phyloP scores from a whole-genome alignment of 768 basidiomycete genomes.

The Podaxis sp. region DNA sequence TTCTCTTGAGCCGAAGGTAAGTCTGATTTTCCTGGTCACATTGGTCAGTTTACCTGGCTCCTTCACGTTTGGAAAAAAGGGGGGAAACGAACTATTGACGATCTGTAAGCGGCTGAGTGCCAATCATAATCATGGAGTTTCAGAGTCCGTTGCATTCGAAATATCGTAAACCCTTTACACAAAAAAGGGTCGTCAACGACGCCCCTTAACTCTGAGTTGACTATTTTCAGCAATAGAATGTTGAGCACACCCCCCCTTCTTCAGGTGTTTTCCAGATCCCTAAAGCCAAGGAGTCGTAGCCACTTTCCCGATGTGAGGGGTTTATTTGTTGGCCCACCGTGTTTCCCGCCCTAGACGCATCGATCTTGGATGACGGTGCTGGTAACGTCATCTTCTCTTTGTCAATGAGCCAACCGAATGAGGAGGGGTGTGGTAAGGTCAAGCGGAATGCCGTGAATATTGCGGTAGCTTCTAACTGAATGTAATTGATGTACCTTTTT shows the following conservation, averaged over 20 bases:
- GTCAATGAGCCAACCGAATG: conserved; percentile 5
- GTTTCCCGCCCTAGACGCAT: neutral
- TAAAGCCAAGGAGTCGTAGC: neutral
- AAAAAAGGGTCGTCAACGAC: neutral
- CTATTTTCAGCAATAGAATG: neutral
- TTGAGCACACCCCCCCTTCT: neutral
- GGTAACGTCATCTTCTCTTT: conserved; percentile 4
- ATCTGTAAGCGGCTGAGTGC: neutral
- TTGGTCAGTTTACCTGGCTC: conserved; percentile 5
- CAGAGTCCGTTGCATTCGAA: neutral
- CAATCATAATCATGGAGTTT: neutral
- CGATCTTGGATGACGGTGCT: neutral
- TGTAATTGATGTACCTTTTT: conserved; percentile 2
- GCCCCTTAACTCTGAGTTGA: neutral
- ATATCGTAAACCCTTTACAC: neutral
- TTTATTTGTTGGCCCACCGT: neutral
- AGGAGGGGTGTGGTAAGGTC: conserved; percentile 4
- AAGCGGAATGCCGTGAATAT: conserved; percentile 11
- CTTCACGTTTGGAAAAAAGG: conserved; percentile 1
- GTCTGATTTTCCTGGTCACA: conserved; percentile 1
- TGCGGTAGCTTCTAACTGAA: conserved; percentile 9
- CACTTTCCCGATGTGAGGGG: too few relatives aligned
- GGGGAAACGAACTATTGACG: neutral
- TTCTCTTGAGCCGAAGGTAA: neutral
- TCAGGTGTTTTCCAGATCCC: neutral